Evolutionary conservation across 192 early-diverging fungal species (phyloP).

Genomic region (Coemansia sp.): DNA sequence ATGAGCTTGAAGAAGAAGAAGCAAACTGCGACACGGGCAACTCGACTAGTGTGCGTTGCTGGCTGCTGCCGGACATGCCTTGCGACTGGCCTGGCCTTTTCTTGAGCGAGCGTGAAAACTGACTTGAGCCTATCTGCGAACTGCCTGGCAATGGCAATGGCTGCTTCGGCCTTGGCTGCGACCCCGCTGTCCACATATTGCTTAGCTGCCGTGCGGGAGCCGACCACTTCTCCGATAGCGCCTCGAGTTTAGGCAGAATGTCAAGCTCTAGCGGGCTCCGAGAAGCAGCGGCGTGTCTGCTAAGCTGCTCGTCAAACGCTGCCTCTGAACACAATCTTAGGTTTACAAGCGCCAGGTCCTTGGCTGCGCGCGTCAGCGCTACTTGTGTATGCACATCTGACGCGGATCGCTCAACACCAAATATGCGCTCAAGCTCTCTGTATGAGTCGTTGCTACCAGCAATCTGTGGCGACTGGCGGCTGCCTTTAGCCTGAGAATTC

Average conservation of each 20-base stretch:
- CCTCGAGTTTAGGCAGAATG: constrained; percentile 1
- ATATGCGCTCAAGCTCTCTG: constrained; percentile 7
- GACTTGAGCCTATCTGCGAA: neutral
- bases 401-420: neutral
- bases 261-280: neutral
- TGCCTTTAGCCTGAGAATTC: neutral
- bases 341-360: constrained; percentile 18
- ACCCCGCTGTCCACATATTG: constrained; percentile 6
- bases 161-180: neutral
- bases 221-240: neutral
- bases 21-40: neutral
- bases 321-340: neutral
- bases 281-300: neutral
- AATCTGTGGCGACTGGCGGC: neutral
- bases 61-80: neutral
- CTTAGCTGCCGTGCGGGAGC: constrained; percentile 9
- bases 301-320: neutral
- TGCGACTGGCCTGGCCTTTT: neutral
- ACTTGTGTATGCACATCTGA: neutral
- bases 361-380: constrained; percentile 10
- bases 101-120: neutral
- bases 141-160: neutral
- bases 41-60: neutral
- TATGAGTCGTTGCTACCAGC: neutral
- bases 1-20: neutral